phyloP scores from a whole-genome alignment of 2,329 filamentous ascomycete species.

The Exophiala phaeomuriformis region DNA sequence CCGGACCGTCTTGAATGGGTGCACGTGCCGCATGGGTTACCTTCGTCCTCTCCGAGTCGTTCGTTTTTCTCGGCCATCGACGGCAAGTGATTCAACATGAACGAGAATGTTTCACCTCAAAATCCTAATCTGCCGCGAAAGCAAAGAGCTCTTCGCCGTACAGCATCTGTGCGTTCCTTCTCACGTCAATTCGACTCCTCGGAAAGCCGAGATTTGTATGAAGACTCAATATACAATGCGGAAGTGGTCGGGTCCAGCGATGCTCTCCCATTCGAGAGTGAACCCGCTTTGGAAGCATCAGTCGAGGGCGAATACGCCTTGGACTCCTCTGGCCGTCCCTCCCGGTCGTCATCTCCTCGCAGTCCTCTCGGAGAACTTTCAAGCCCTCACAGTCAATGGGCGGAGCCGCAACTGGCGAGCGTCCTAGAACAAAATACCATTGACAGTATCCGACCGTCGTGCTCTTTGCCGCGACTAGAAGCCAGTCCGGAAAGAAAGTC shows the following conservation, averaged over 20 bases:
- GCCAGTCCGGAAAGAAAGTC: not conserved
- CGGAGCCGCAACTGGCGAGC: constrained; percentile 25
- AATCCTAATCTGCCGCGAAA: constrained; percentile 1
- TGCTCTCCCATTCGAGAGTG: constrained; percentile 5
- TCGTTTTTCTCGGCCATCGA: too few species aligned
- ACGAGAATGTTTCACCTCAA: not conserved
- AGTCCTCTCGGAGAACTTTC: not conserved
- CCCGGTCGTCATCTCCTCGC: constrained; percentile 26
- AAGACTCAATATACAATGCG: constrained; percentile 36
- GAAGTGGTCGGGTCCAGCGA: constrained; percentile 30
- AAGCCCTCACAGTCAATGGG: constrained; percentile 26
- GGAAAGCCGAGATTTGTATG: constrained; percentile 32
- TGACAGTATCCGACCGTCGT: constrained; percentile 23
- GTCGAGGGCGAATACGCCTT: constrained; percentile 8
- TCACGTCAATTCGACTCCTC: constrained; percentile 28
- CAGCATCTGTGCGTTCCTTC: constrained; percentile 21
- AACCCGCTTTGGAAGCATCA: not conserved
- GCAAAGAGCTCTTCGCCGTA: constrained; percentile 12
- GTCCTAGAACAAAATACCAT: constrained; percentile 29
- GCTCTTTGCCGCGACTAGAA: constrained; percentile 9
- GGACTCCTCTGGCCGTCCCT: not conserved
- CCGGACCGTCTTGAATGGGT: not conserved
- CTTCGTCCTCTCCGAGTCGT: not conserved
- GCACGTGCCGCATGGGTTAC: not conserved
- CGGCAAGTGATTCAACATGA: not conserved